These are phyloP conservation scores for Limnanthes douglasii DNA, from an alignment of 345 rosid species.

Conservation along the genomic window DNA sequence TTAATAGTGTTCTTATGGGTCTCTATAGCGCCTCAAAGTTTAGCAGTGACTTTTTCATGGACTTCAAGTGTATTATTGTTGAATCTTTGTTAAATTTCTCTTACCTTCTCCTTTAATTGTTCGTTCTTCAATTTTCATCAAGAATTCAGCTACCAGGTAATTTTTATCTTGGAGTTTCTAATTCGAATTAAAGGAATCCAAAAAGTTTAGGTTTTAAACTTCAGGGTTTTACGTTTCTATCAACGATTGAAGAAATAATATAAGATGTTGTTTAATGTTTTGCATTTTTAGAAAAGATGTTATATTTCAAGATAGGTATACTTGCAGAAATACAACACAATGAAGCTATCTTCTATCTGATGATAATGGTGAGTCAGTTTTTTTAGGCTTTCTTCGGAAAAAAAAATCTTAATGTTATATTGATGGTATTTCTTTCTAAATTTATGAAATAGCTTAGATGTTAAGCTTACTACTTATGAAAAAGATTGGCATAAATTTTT, in stretches of 20 bases:
- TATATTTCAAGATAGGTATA: conserved; percentile 28
- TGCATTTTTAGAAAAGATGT: conserved; percentile 37
- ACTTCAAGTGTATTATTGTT: no score
- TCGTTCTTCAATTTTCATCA: conserved; percentile 14
- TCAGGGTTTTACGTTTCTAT: neutral
- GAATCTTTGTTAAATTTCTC: conserved; percentile 15
- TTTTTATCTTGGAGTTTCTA: neutral
- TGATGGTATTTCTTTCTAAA: neutral
- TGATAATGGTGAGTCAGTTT: conserved; percentile 38
- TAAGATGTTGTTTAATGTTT: conserved; percentile 1
- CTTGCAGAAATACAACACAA: conserved; percentile 68
- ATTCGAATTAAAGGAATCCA: conserved; percentile 1
- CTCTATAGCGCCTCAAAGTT: no score
- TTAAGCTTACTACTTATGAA: neutral
- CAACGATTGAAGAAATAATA: no score
- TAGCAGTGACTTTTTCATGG: no score
- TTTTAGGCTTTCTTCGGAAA: no score
- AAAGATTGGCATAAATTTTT: neutral
- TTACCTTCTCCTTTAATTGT: conserved; percentile 17
- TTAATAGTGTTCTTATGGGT: no score
- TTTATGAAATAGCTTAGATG: neutral
- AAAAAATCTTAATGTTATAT: no score
- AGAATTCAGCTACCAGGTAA: conserved; percentile 41
- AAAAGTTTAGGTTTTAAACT: neutral
- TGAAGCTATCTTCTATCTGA: conserved; percentile 80